Evolutionary conservation across 148 eudicot species (phyloP), one percentile per base, ranked within the genome.

Genomic region (Dysphania ambrosioides): DNA sequence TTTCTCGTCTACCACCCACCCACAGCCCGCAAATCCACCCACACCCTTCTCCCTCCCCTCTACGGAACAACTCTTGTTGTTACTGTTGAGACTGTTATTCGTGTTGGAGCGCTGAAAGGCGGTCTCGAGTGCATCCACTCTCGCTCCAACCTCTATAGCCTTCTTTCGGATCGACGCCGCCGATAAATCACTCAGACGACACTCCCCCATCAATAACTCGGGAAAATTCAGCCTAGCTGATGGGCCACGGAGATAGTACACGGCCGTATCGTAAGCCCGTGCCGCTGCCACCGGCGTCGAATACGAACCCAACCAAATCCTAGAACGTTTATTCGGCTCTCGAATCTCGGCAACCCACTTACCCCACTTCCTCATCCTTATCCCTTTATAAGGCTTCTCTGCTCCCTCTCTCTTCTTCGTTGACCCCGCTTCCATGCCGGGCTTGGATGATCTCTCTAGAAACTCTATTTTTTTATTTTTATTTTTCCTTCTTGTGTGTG

Each of bases 271-370:
- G 58, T 94, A 94, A 4, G 98, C 98, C 1, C 96, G 62, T 9
- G 98, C 98, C 2, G 97, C 98, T 16, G 96, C 97, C 5, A 91
- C 81, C 0, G 98, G 89, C 0, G 97, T 86, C 0, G 89, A 67
- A 73, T 94, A 94, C 0, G 98, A 94, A 1, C 98, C 98, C 2
- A 94, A 59, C 98, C 98, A 91, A 2, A 94, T 91, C n/a, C 98
- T 70, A 0, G 98, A 85, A 8, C 98, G 83, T 66, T 94, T 94
- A 81, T 94, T 94, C 0, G 98, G 98, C 49, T 94, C 97, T 38
- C 98, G 35, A 34, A 94, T 94, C 81, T 94, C 98, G 1, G 98
- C 98, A 0, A 93, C 98, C 98, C 98, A 93, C 65, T 93, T 93
- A 0, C 98, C 98, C 98, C 98, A 93, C 87, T 91, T 94, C 56